phyloP scores from a whole-genome alignment of 192 early-diverging fungal genomes.

The Mortierella antarctica region DNA sequence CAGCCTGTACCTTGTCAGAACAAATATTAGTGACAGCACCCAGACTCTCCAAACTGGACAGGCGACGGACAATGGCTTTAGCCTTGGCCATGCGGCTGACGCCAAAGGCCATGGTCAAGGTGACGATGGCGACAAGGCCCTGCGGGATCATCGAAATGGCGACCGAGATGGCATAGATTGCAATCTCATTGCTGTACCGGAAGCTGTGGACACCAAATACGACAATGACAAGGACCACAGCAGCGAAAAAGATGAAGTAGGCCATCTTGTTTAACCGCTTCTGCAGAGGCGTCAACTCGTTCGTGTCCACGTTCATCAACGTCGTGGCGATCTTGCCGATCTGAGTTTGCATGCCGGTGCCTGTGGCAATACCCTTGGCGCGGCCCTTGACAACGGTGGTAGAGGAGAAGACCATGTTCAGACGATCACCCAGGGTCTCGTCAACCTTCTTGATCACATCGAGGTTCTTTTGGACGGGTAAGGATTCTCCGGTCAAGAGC shows the following conservation, averaged over 20 bases:
- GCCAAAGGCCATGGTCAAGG: conserved; percentile 93
- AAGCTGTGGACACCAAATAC: conserved; percentile 83
- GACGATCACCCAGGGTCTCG: conserved; percentile 86
- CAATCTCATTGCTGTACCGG: conserved; percentile 66
- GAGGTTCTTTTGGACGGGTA: conserved; percentile 82
- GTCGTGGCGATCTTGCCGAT: conserved; percentile 93
- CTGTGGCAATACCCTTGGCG: conserved; percentile 88
- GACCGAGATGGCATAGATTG: conserved; percentile 84
- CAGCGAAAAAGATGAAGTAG: conserved; percentile 78
- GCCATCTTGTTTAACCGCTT: conserved; percentile 79
- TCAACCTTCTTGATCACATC: conserved; percentile 75
- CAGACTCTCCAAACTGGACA: conserved; percentile 89
- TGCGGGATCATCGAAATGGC: conserved; percentile 95
- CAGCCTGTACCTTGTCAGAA: conserved; percentile 90
- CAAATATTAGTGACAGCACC: conserved; percentile 96
- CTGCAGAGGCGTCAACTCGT: conserved; percentile 73
- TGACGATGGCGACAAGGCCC: conserved; percentile 92
- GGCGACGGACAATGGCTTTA: conserved; percentile 90
- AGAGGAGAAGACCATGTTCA: conserved; percentile 90
- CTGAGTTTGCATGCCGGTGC: conserved; percentile 87
- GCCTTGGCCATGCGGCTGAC: conserved; percentile 86
- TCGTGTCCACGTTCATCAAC: conserved; percentile 67
- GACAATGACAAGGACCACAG: conserved; percentile 81
- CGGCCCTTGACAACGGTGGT: conserved; percentile 92
- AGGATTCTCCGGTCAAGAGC: conserved; percentile 90